Conservation (phyloP, 495 filamentous ascomycete genomes). For the Daldinia loculata region DNA sequence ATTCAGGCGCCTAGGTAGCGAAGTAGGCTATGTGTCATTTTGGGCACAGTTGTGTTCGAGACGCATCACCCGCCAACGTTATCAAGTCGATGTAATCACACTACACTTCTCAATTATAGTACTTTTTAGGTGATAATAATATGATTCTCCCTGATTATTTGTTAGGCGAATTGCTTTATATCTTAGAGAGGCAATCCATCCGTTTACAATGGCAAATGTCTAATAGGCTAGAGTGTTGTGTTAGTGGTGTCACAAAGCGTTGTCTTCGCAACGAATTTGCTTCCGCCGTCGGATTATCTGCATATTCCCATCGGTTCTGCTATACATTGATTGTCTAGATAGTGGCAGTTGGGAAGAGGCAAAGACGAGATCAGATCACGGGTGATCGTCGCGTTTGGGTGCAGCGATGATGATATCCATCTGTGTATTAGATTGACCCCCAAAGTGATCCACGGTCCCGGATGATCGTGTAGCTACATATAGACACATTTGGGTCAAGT, state of each 20-base stretch:
- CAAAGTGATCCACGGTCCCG: slow-evolving; percentile 15
- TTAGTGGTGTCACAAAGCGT: not conserved
- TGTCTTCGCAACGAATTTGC: not conserved
- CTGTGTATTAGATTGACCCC: slow-evolving; percentile 20
- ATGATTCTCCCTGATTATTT: too few species aligned
- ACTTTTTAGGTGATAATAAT: not conserved
- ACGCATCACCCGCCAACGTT: too few species aligned
- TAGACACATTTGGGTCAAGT: not conserved
- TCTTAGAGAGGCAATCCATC: too few species aligned
- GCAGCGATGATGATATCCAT: slow-evolving; percentile 14
- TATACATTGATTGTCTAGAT: not conserved
- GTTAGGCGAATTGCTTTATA: too few species aligned
- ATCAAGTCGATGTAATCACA: not conserved
- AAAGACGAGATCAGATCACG: slow-evolving; percentile 8
- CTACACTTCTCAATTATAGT: too few species aligned
- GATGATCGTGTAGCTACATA: slow-evolving; percentile 18
- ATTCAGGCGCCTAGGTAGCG: not conserved
- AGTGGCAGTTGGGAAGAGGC: not conserved
- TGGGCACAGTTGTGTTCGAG: too few species aligned
- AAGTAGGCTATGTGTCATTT: not conserved
- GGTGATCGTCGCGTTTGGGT: slow-evolving; percentile 12
- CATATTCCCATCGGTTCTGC: not conserved
- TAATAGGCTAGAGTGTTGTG: too few species aligned
- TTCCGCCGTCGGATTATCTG: not conserved
- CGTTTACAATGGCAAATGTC: too few species aligned